A percentile compares a stretch with the other conserved stretches of the same genome.
Evolutionary conservation across 2,329 filamentous ascomycete species (phyloP).

Genomic region (Xylaria sp.): DNA sequence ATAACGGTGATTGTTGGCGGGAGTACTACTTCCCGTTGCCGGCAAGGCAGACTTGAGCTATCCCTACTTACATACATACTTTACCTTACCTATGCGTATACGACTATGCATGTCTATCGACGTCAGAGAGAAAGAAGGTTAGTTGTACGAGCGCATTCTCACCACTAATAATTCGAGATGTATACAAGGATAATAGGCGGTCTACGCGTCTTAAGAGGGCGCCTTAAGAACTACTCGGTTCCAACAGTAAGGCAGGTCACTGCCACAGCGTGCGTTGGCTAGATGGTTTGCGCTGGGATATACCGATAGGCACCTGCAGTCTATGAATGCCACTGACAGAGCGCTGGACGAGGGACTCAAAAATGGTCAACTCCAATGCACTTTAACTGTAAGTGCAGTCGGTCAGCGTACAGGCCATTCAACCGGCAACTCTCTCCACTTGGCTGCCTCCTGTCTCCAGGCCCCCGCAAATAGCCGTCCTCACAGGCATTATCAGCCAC

Average conservation of each 20-base stretch:
- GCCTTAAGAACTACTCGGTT: conserved; percentile 12
- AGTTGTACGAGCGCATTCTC: conserved; percentile 19
- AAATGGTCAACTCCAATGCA: conserved; percentile 9
- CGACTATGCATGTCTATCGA: neutral
- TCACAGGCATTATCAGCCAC: conserved; percentile 33
- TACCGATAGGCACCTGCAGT: neutral
- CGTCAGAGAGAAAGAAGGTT: neutral
- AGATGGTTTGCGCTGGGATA: neutral
- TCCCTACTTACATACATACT: neutral
- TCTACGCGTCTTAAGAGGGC: conserved; percentile 16
- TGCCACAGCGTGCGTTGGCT: conserved; percentile 18
- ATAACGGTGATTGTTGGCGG: conserved; percentile 8
- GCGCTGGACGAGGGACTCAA: conserved; percentile 3
- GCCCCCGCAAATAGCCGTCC: conserved; percentile 41
- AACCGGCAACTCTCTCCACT: conserved; percentile 5
- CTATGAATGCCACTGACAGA: neutral
- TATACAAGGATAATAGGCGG: conserved; percentile 8
- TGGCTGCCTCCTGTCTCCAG: conserved; percentile 9
- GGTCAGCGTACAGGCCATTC: neutral
- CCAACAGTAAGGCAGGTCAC: neutral
- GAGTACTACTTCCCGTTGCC: neutral
- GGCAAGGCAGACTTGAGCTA: conserved; percentile 30
- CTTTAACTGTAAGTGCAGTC: neutral
- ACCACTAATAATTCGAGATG: conserved; percentile 26
- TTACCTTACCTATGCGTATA: neutral